Evolutionary conservation across 2,329 filamentous ascomycete genomes (phyloP), one percentile per base, ranked within the genome.

Genomic region (Aspergillus brasiliensis): DNA sequence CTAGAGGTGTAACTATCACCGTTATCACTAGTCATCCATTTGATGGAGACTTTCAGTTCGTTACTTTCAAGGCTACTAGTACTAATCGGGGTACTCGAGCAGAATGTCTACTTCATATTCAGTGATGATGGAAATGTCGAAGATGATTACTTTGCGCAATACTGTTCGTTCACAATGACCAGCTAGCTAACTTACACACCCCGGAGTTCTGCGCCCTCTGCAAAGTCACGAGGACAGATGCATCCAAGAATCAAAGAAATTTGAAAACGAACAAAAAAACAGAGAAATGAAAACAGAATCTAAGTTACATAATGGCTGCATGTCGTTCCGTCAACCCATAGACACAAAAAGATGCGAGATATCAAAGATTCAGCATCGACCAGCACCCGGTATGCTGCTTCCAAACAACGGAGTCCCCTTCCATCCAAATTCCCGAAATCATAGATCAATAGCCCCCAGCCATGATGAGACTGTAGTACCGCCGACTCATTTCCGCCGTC

Each of bases 391-490:
- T 17, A 19, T 44, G 40, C 40, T 44, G 40, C 40, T 10, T 13
- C 40, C 40, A 19, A 44, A 10, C 17, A 40, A 21, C 6, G 6
- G 52, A 44, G 23, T 38, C 40, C n/a, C 40, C 40, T 21, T 27
- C 37, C 37, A 42, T 56, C 57, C 58, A 54, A 59, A 15, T 34
- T 34, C 21, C 19, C 38, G 31, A 34, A 34, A 34, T 15, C 48
- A 47, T 51, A 47, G 40, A 25, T 72, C 66, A 78, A 59, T 74
- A 70, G 46, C 71, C 76, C 65, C 76, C 77, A 7, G 79, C 83
- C 84, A 89, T 86, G 42, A 90, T 80, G 58, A 84, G 83, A 60
- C 82, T 82, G 73, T 91, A 92, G 69, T 91, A 91, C 57, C 84
- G 83, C 67, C 88, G 81, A 65, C 89, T 88, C 66, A 92, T 79